These are phyloP conservation scores for Saccharomycopsis malanga DNA, from an alignment of 805 yeast species.

Conservation along the genomic window DNA sequence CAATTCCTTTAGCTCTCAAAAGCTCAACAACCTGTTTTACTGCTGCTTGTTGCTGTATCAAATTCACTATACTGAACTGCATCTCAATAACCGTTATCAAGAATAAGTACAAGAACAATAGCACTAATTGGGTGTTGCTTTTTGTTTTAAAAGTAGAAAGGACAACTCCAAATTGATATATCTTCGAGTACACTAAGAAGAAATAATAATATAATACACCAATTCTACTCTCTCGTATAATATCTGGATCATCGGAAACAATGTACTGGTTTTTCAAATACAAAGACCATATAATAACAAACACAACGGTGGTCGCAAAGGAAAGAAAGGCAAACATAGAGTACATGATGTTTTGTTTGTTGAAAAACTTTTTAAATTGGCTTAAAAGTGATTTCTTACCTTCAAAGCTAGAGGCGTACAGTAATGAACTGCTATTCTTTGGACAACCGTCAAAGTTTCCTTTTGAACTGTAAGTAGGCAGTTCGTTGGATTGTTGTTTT, in stretches of 20 bases:
- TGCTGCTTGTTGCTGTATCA: not conserved
- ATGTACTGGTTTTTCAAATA: not conserved
- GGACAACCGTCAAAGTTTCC: too few relatives aligned
- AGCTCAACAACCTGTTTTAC: constrained; percentile 1
- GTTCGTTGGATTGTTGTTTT: too few relatives aligned
- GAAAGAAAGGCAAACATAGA: constrained; percentile 11
- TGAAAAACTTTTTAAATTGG: not conserved
- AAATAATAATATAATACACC: not conserved
- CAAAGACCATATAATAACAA: not conserved
- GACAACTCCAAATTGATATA: constrained; percentile 12
- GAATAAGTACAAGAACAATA: constrained; percentile 12
- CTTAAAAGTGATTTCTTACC: too few relatives aligned
- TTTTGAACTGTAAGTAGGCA: too few relatives aligned
- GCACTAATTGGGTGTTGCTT: constrained; percentile 8
- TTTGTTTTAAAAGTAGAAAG: constrained; percentile 8
- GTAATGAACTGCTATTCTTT: too few relatives aligned
- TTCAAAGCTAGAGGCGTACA: too few relatives aligned
- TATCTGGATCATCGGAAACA: not conserved
- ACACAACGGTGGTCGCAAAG: constrained; percentile 6
- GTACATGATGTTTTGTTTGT: not conserved
- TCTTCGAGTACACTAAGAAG: constrained; percentile 11
- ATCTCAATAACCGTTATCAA: constrained; percentile 11
- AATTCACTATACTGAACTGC: constrained; percentile 2
- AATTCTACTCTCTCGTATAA: not conserved
- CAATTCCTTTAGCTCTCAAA: constrained; percentile 12